These are phyloP conservation scores for Peniophora sp. DNA, from an alignment of 1,284 basidiomycete species.

Conservation along the genomic window DNA sequence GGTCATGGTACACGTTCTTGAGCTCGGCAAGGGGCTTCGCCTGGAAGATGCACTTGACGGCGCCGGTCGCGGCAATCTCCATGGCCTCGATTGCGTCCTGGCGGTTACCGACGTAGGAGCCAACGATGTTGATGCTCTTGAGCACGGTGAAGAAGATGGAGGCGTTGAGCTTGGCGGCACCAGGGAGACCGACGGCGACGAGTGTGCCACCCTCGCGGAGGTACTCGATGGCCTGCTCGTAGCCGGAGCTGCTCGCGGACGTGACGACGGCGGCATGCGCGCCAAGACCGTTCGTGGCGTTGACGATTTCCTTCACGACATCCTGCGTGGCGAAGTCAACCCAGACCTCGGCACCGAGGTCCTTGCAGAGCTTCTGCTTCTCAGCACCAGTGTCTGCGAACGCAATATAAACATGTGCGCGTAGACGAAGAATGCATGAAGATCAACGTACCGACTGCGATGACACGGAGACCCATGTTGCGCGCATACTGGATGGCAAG, in stretches of 20 bases:
- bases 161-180: slow-evolving; percentile 47
- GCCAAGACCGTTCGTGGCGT: slow-evolving; percentile 62
- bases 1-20: slow-evolving; percentile 45
- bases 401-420: neutral
- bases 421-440: neutral
- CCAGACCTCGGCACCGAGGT: slow-evolving; percentile 73
- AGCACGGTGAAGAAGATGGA: slow-evolving; percentile 67
- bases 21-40: slow-evolving; percentile 42
- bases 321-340: slow-evolving; percentile 72
- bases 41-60: slow-evolving; percentile 53
- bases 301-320: slow-evolving; percentile 55
- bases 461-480: slow-evolving; percentile 69
- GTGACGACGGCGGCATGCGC: slow-evolving; percentile 73
- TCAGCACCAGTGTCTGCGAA: slow-evolving; percentile 61
- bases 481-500: slow-evolving; percentile 73
- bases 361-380: slow-evolving; percentile 61
- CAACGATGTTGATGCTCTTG: slow-evolving; percentile 58
- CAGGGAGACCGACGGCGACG: slow-evolving; percentile 55
- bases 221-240: slow-evolving; percentile 67
- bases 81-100: slow-evolving; percentile 72
- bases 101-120: slow-evolving; percentile 68
- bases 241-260: slow-evolving; percentile 43
- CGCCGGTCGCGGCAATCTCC: slow-evolving; percentile 60
- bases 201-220: slow-evolving; percentile 55
- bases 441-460: slow-evolving; percentile 55